Evolutionary conservation across 768 basidiomycete genomes (phyloP), one percentile per base, ranked within the genome.

Genomic region (Steccherinum ochraceum): DNA sequence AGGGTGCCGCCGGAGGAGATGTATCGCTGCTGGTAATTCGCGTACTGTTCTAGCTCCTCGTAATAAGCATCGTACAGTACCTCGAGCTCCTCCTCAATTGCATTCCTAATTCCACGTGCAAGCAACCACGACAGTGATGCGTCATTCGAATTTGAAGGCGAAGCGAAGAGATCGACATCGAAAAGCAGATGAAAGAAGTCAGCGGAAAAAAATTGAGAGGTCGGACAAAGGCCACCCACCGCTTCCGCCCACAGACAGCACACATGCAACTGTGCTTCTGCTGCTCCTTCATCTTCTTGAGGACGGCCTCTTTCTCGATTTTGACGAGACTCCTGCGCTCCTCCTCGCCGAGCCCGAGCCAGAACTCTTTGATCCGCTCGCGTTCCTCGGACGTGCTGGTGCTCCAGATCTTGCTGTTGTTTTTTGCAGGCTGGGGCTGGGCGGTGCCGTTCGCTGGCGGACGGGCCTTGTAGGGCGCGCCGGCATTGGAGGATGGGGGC

Each of bases 51-150:
- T 77, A 99, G 86, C 80, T 98, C 95, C 70, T 96, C 92, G 83
- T 97, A 98, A 81, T 98, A 99, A 77, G 94, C 93, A 81, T 97
- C 95, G 82, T 99, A 99, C 74, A 98, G 86, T 76, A 93, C 91
- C 78, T 98, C 93, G 71, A 99, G 88, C 78, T 99, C 96, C 75
- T 94, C 91, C 77, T 99, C 96, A 76, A 99, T 97, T 57, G 94
- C 94, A 75, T 88, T 86, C 62, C 91, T 94, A 64, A 60, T 58
- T 53, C 55, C 48, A 51, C 53, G 58, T 10, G 10, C 41, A 43
- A 43, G 21, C 41, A 23, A 43, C 7, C n/a, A 23, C 18, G 18
- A 11, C n/a, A 18, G 41, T 43, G 7, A 39, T 39, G 11, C n/a
- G 11, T 39, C n/a, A 5, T 19, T 19, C 7, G 41, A 25, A 12